Evolutionary conservation across 768 basidiomycete species (phyloP).

Genomic region (Tylopilus sp.): DNA sequence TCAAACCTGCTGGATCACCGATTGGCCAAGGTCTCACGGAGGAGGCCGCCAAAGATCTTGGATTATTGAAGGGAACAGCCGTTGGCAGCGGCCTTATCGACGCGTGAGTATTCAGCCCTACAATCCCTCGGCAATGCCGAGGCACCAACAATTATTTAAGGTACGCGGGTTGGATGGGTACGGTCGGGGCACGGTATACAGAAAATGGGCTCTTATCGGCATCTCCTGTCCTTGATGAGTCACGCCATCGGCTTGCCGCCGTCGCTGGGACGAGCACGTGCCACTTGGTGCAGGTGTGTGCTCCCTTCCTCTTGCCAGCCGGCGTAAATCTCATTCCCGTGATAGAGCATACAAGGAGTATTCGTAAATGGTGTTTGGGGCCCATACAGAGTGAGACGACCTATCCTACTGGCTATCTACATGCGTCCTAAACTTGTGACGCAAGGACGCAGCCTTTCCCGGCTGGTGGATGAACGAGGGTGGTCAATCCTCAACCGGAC

Average conservation of each 20-base stretch:
- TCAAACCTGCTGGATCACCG: conserved; percentile 80
- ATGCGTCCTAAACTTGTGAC: not conserved
- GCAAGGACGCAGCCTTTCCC: conserved; percentile 80
- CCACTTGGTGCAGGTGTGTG: conserved; percentile 79
- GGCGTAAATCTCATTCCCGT: not conserved
- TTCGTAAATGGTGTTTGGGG: conserved; percentile 95
- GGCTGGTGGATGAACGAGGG: conserved; percentile 99
- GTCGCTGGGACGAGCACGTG: conserved; percentile 97
- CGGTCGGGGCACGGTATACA: conserved; percentile 75
- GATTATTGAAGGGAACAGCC: conserved; percentile 79
- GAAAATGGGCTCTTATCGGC: conserved; percentile 51
- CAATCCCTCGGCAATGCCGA: not conserved
- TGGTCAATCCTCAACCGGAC: conserved; percentile 96
- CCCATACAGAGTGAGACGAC: conserved; percentile 61
- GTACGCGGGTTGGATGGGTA: conserved; percentile 97
- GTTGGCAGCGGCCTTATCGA: conserved; percentile 96
- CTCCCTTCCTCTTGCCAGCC: not conserved
- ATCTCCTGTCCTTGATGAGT: conserved; percentile 68
- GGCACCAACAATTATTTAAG: conserved; percentile 31
- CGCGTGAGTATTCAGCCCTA: conserved; percentile 51
- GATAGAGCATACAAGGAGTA: conserved; percentile 74
- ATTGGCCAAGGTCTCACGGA: conserved; percentile 81
- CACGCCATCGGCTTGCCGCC: conserved; percentile 78
- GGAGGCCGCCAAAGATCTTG: conserved; percentile 79
- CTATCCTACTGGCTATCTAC: not conserved